These are phyloP conservation scores for Hericium coralloides DNA, from an alignment of 768 basidiomycete genomes.

Conservation along the genomic window DNA sequence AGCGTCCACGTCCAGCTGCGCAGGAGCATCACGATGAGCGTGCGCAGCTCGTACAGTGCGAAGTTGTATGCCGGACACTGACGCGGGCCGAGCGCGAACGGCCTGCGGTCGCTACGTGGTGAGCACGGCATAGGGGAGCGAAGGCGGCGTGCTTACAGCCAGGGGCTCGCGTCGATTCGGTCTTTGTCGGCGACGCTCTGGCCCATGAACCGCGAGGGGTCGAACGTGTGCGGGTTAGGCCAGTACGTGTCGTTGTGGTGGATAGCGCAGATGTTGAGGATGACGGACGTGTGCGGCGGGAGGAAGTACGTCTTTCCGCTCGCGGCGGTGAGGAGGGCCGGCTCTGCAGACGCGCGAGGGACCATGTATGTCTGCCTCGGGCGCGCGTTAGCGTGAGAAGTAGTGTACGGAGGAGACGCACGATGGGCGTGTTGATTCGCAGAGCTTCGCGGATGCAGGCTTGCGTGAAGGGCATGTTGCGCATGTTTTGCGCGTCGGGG, in stretches of 20 bases:
- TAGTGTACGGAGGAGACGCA: background rate
- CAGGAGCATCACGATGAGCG: slow-evolving; percentile 26
- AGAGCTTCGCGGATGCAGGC: background rate
- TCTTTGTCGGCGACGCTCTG: background rate
- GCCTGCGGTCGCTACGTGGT: background rate
- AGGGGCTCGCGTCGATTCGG: background rate
- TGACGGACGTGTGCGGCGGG: background rate
- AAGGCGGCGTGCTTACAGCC: background rate
- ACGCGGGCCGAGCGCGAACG: background rate
- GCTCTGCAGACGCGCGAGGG: background rate
- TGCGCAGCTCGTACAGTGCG: slow-evolving; percentile 24
- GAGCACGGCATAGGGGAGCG: background rate
- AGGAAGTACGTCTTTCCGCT: background rate
- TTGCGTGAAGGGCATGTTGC: background rate
- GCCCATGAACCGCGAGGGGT: background rate
- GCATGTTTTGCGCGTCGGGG: background rate
- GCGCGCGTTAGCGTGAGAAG: background rate
- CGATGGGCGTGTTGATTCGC: background rate
- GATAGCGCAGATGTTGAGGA: background rate
- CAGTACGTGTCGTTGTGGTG: background rate
- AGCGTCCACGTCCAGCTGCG: slow-evolving; percentile 25
- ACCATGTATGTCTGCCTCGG: background rate
- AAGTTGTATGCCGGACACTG: slow-evolving; percentile 8
- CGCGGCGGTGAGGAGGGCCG: background rate
- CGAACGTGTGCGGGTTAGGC: background rate